Evolutionary conservation across 2,329 filamentous ascomycete species (phyloP).

Genomic region (Tolypocladium amazonense): DNA sequence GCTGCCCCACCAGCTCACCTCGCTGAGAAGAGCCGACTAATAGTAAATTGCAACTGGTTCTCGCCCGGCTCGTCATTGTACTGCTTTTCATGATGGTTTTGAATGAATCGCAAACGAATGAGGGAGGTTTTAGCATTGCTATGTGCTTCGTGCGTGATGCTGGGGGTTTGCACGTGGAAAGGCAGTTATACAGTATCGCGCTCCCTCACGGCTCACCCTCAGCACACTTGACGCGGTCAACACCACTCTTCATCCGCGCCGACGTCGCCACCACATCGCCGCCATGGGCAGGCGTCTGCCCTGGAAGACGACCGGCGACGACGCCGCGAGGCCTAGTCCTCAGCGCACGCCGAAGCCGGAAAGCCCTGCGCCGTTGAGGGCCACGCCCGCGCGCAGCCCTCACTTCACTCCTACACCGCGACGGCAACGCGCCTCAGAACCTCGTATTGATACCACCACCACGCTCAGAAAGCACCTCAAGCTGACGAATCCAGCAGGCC

Average conservation of each 20-base stretch:
- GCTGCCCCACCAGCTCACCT: background rate
- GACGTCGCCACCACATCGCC: background rate
- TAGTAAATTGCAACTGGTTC: too few species aligned
- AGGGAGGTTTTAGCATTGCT: background rate
- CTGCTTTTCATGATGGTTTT: too few species aligned
- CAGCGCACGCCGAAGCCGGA: background rate
- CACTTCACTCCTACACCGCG: slow-evolving; percentile 2
- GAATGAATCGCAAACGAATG: background rate
- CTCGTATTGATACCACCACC: background rate
- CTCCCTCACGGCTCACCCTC: background rate
- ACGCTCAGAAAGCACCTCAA: background rate
- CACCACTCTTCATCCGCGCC: background rate
- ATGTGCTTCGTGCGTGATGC: background rate
- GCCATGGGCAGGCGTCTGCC: slow-evolving; percentile 41
- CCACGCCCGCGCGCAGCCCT: background rate
- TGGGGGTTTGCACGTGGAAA: background rate
- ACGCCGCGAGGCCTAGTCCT: slow-evolving; percentile 2
- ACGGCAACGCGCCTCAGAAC: background rate
- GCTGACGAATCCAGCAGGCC: background rate
- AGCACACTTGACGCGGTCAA: background rate
- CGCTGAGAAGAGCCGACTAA: too few species aligned
- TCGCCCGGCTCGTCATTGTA: too few species aligned
- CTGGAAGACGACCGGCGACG: slow-evolving; percentile 27
- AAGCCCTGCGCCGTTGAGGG: background rate
- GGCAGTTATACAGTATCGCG: background rate